Evolutionary conservation across 805 yeast species (phyloP).

Genomic region (Zygosaccharomyces lentus): DNA sequence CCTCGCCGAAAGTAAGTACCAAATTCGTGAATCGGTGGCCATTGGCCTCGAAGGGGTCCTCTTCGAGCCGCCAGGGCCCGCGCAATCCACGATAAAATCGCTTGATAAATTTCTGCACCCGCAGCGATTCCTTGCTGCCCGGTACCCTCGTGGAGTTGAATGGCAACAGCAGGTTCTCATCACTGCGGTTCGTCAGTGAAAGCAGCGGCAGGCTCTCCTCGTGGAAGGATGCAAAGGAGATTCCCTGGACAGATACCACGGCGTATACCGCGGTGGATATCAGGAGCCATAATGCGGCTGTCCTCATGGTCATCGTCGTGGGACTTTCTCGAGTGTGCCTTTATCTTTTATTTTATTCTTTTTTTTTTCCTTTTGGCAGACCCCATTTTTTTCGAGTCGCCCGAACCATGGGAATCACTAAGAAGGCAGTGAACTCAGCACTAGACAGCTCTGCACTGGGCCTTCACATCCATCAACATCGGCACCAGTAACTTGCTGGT

Average conservation of each 20-base stretch:
- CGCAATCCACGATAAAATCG: conserved; percentile 32
- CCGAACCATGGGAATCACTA: too few relatives aligned
- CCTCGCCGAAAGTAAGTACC: conserved; percentile 30
- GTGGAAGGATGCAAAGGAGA: conserved; percentile 8
- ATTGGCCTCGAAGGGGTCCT: conserved; percentile 37
- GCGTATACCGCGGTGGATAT: background rate
- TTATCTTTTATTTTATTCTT: too few relatives aligned
- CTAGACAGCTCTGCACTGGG: too few relatives aligned
- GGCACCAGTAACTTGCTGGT: too few relatives aligned
- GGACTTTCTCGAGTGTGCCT: too few relatives aligned
- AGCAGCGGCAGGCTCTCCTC: conserved; percentile 4
- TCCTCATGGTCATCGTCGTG: background rate
- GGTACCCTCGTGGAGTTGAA: conserved; percentile 41
- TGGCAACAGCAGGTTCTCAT: conserved; percentile 26
- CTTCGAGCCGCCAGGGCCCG: conserved; percentile 27
- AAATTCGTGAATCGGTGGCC: conserved; percentile 39
- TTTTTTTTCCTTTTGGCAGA: too few relatives aligned
- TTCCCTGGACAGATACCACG: background rate
- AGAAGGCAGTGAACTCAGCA: too few relatives aligned
- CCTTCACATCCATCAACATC: too few relatives aligned
- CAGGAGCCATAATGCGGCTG: background rate
- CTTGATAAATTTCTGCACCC: conserved; percentile 38
- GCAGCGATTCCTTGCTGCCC: conserved; percentile 39
- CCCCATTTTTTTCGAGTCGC: background rate
- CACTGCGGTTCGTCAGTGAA: conserved; percentile 6